Percentiles rank a stretch among this genome's conserved stretches.
These are phyloP conservation scores for Saturnispora silvae DNA, from an alignment of 805 yeast genomes.

Conservation along the genomic window DNA sequence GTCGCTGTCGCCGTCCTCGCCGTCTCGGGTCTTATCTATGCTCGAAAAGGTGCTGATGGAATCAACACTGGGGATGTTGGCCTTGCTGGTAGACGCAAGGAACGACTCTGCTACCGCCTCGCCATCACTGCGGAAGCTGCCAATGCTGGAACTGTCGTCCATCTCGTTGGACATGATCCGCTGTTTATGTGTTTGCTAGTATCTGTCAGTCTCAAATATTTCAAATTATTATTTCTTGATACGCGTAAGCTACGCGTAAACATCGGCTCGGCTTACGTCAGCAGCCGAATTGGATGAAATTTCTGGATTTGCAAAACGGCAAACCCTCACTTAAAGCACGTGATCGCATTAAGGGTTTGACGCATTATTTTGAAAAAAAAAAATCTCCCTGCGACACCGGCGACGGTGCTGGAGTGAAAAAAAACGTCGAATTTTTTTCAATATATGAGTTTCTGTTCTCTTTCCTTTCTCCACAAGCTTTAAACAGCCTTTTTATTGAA, in stretches of 20 bases:
- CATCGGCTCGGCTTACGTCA: too few species aligned
- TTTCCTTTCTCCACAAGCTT: conserved; percentile 34
- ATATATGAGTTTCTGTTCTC: too few species aligned
- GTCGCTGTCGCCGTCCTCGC: conserved; percentile 6
- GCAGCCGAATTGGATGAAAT: too few species aligned
- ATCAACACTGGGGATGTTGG: neutral
- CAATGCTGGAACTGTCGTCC: conserved; percentile 1
- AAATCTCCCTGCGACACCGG: too few species aligned
- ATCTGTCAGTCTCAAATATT: too few species aligned
- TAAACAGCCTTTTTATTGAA: conserved; percentile 75
- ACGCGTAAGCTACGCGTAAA: neutral
- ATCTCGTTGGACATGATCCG: neutral
- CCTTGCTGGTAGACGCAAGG: neutral
- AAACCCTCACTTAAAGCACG: conserved; percentile 5
- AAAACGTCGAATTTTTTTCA: too few species aligned
- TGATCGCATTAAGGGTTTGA: neutral
- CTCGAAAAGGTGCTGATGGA: conserved; percentile 13
- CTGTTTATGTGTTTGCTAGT: too few species aligned
- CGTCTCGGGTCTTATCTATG: conserved; percentile 2
- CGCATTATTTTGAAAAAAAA: neutral
- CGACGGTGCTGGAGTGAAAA: too few species aligned
- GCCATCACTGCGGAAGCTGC: neutral
- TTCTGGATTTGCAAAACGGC: too few species aligned
- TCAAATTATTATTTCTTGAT: too few species aligned
- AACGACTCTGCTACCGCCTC: conserved; percentile 1